Percentiles rank a stretch among this genome's conserved stretches.
These are phyloP conservation scores for Casuarina cunninghamiana DNA, from an alignment of 306 rosid species.

Conservation along the genomic window DNA sequence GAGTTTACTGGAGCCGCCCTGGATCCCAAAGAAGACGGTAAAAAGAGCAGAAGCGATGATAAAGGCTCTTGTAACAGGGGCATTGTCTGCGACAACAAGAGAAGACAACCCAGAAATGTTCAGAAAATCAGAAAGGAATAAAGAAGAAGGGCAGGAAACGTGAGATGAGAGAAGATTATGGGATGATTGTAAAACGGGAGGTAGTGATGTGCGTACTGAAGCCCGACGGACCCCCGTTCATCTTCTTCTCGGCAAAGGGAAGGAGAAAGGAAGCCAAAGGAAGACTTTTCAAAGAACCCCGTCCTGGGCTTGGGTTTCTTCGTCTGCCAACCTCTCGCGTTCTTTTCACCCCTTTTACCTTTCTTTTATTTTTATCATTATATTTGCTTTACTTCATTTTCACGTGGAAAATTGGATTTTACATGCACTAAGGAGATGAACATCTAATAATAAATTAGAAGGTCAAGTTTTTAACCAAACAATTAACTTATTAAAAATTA, in stretches of 20 bases:
- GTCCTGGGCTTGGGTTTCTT: not conserved
- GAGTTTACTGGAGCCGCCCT: conserved; percentile 69
- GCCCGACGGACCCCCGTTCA: conserved; percentile 99
- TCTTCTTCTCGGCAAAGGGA: conserved; percentile 63
- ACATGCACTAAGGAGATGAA: not conserved
- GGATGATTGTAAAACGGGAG: not conserved
- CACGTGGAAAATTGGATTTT: not conserved
- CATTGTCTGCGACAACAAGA: conserved; percentile 74
- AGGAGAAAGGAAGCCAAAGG: conserved; percentile 20
- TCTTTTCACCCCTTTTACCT: not conserved
- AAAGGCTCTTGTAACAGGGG: conserved; percentile 81
- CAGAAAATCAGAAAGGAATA: not conserved
- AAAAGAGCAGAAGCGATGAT: conserved; percentile 68
- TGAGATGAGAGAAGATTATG: conserved; percentile 7
- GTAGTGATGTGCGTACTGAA: conserved; percentile 60
- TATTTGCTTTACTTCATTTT: no score
- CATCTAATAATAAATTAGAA: no score
- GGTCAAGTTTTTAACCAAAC: no score
- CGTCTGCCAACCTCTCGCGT: not conserved
- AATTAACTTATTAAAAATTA: no score
- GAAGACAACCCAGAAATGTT: not conserved
- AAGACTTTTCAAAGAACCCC: conserved; percentile 28
- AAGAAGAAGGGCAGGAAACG: conserved; percentile 2
- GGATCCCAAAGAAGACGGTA: conserved; percentile 91
- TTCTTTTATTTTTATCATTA: not conserved